phyloP scores from a whole-genome alignment of 169 alveolate species.

The Plasmodium gaboni region DNA sequence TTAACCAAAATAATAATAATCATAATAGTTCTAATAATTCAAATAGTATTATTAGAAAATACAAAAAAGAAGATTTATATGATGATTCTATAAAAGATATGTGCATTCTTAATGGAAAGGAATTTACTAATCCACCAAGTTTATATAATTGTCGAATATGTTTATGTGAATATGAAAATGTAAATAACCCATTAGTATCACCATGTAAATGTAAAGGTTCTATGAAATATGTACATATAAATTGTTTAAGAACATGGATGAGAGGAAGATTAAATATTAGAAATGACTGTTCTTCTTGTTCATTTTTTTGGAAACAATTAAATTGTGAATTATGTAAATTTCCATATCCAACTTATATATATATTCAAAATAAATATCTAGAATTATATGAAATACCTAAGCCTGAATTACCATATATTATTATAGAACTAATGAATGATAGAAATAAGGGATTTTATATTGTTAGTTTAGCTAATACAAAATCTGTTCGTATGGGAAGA shows the following conservation, averaged over 20 bases:
- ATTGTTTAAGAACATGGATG: slow-evolving; percentile 95
- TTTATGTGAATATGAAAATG: slow-evolving; percentile 88
- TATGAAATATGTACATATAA: slow-evolving; percentile 94
- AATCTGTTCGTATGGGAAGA: slow-evolving; percentile 91
- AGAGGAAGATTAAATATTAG: slow-evolving; percentile 87
- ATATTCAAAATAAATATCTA: slow-evolving; percentile 81
- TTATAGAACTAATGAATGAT: slow-evolving; percentile 85
- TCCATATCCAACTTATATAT: slow-evolving; percentile 88
- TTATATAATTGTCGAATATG: slow-evolving; percentile 91
- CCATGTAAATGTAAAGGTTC: slow-evolving; percentile 98
- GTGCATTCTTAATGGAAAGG: background rate
- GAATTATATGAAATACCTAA: slow-evolving; percentile 91
- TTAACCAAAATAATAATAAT: too few relatives aligned
- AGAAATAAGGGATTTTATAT: slow-evolving; percentile 86
- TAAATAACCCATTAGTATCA: slow-evolving; percentile 93
- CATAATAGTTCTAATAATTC: too few relatives aligned
- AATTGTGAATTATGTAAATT: slow-evolving; percentile 95
- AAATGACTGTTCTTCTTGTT: slow-evolving; percentile 76
- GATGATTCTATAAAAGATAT: background rate
- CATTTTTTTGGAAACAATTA: slow-evolving; percentile 91
- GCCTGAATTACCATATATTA: slow-evolving; percentile 89
- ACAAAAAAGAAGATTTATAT: background rate
- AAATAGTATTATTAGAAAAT: background rate
- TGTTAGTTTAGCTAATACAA: slow-evolving; percentile 83
- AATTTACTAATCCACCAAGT: slow-evolving; percentile 19